phyloP scores from a whole-genome alignment of 495 filamentous ascomycete genomes.

The Parathielavia appendiculata region DNA sequence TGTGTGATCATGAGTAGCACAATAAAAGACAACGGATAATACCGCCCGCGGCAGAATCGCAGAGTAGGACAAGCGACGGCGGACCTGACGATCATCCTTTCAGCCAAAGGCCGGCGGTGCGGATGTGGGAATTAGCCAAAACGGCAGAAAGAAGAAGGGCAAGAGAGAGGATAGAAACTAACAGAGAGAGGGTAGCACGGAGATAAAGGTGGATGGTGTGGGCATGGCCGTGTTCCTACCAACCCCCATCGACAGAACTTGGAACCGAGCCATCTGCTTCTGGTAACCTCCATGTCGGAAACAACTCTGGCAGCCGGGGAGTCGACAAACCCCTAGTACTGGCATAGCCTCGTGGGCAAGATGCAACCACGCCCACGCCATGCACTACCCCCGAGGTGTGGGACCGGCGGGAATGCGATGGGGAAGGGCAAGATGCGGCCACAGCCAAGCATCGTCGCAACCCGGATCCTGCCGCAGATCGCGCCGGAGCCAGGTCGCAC shows the following conservation, averaged over 20 bases:
- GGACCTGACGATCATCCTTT: slow-evolving; percentile 31
- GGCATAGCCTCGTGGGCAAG: no score
- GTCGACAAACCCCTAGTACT: no score
- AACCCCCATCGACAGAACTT: neutral
- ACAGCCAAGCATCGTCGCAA: neutral
- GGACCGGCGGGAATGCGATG: neutral
- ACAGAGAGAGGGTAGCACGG: slow-evolving; percentile 3
- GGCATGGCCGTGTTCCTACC: neutral
- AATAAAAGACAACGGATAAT: slow-evolving; percentile 5
- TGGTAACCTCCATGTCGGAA: neutral
- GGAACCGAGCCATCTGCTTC: neutral
- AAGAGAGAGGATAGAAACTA: slow-evolving; percentile 11
- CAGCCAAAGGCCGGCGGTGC: slow-evolving; percentile 20
- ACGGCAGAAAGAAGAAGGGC: slow-evolving; percentile 22
- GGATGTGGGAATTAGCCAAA: slow-evolving; percentile 22
- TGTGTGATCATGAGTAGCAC: slow-evolving; percentile 5
- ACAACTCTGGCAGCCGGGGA: no score
- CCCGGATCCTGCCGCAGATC: slow-evolving; percentile 15
- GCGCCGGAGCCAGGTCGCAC: slow-evolving; percentile 6
- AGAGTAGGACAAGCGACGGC: slow-evolving; percentile 19
- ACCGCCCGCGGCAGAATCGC: slow-evolving; percentile 31
- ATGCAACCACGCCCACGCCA: no score
- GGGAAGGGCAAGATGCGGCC: neutral
- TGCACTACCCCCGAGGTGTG: neutral
- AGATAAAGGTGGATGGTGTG: slow-evolving; percentile 11